phyloP scores from a whole-genome alignment of 768 basidiomycete genomes.

The Lyophyllum semitale region DNA sequence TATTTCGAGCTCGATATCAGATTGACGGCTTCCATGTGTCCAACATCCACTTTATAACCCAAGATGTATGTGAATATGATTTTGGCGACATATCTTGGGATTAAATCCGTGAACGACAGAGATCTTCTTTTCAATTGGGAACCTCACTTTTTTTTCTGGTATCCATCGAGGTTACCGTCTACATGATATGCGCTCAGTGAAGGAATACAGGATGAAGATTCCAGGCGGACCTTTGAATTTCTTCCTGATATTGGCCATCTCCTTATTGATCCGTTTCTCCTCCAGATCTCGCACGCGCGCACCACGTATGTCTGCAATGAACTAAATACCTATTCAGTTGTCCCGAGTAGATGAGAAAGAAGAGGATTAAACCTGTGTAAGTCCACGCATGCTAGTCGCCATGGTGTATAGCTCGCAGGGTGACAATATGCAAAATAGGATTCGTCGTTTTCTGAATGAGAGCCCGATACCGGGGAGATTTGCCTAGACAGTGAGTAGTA shows the following conservation, averaged over 20 bases:
- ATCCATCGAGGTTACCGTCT: constrained; percentile 88
- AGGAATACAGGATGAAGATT: neutral
- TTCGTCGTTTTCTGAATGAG: neutral
- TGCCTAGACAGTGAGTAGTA: neutral
- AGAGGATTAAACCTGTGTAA: constrained; percentile 75
- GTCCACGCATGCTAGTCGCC: constrained; percentile 90
- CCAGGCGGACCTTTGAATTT: constrained; percentile 86
- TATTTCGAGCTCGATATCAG: constrained; percentile 95
- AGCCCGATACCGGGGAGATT: too few relatives aligned
- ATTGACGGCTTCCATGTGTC: constrained; percentile 99
- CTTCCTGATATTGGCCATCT: constrained; percentile 99
- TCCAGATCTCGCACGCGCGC: constrained; percentile 95
- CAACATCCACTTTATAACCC: constrained; percentile 98
- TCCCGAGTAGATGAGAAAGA: neutral
- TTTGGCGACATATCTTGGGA: constrained; percentile 91
- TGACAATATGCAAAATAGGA: neutral
- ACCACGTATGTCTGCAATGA: constrained; percentile 98
- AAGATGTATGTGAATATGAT: constrained; percentile 99
- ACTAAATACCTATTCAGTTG: constrained; percentile 47
- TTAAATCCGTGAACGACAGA: neutral
- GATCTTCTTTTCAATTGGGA: neutral
- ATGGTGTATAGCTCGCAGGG: constrained; percentile 37
- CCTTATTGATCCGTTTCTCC: constrained; percentile 98
- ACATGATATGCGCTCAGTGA: constrained; percentile 12
- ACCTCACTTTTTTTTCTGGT: constrained; percentile 89